Base-by-base conservation (phyloP, 805 yeast genomes). In the Cyberlindnera euphorbiiphila region DNA sequence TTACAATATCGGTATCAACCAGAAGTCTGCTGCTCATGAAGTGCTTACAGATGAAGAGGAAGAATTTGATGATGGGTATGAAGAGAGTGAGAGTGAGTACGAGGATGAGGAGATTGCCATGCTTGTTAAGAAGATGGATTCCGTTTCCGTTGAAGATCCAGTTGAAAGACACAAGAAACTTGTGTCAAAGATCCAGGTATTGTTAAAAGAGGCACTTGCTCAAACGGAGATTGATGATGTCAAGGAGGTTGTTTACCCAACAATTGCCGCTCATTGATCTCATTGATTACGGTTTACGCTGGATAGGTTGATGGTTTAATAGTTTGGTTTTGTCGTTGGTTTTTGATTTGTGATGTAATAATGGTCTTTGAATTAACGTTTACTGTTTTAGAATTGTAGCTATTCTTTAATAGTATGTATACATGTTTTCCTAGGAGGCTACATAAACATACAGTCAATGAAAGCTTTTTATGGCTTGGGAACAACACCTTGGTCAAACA, bases 1-100 rank as follows among this genome's bases (percentile, higher is more conserved):
- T 25, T 55, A 56, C 40, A 59, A 63, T 38, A 50, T 65, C 38
- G 61, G 69, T 22, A 55, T 62, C 26, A 54, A 52, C 29, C 71
- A 66, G 42, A 64, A 56, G 50, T 29, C 61, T 6, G 39, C 56
- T 11, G 42, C 47, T 6, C 43, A 41, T 21, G 46, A 45, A 19
- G 38, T 34, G 9, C 15, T 25, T n/a, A 6, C 25, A 11, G 40
- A 32, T n/a, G 29, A 29, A 19, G 32, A 34, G 22, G 39, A 30
- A 6, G 43, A 39, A 20, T 11, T 32, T 28, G 49, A 50, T 12
- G 46, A 39, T 32, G 43, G 39, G 15, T 42, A 43, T 33, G 47
- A 41, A 18, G 47, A 47, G 29, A 36, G 39, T 16, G 51, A 43
- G 29, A 34, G 43, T 22, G 52, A 48, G 31, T 42, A 43, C 20